These are phyloP conservation scores for Cardamine occulta DNA, from an alignment of 345 rosid species.

Conservation along the genomic window DNA sequence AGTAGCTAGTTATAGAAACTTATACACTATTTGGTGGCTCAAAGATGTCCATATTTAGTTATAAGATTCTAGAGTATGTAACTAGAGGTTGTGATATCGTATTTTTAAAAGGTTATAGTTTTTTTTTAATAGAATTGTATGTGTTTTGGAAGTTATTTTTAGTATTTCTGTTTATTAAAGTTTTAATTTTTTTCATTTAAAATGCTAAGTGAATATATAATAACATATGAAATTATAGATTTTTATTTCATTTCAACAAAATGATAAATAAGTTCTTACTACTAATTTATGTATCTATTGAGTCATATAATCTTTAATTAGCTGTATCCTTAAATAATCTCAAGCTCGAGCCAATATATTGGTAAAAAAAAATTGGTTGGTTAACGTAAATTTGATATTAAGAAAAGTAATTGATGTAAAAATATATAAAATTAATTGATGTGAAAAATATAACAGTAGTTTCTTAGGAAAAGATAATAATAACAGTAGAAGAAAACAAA, in stretches of 20 bases:
- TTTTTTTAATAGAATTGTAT: too few relatives aligned
- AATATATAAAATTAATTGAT: background rate
- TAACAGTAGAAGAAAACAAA: background rate
- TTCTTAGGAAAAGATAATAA: too few relatives aligned
- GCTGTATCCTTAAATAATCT: background rate
- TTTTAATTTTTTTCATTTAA: too few relatives aligned
- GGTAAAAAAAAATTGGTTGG: conserved; percentile 10
- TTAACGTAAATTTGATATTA: background rate
- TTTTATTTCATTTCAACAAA: background rate
- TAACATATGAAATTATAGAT: background rate
- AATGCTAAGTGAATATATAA: too few relatives aligned
- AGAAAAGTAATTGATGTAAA: background rate
- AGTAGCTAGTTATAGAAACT: background rate
- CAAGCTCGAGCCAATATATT: background rate
- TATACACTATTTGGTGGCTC: too few relatives aligned
- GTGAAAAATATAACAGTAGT: background rate
- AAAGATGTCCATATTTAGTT: too few relatives aligned
- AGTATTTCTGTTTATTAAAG: too few relatives aligned
- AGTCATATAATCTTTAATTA: background rate
- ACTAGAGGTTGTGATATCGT: background rate
- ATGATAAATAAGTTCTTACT: background rate
- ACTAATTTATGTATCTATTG: background rate
- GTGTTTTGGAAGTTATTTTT: too few relatives aligned
- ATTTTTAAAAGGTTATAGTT: background rate
- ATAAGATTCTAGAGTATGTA: background rate